Base-by-base conservation (phyloP, 139 green algal genomes). In the Raphidocelis subcapitata region DNA sequence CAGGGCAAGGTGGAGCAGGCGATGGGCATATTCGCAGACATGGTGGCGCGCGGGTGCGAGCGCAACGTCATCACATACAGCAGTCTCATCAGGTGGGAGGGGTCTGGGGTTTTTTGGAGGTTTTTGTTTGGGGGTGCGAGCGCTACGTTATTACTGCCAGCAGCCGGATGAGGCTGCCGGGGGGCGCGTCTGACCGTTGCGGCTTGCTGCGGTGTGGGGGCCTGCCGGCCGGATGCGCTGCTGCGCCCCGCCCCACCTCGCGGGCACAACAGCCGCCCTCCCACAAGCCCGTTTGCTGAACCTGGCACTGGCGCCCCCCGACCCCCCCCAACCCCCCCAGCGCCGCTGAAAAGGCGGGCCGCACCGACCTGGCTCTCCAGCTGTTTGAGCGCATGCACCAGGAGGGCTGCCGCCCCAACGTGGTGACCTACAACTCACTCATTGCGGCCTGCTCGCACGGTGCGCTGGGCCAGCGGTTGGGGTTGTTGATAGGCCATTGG, bases 341-440 rank as follows among this genome's bases (percentile, higher is more conserved):
- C 16, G 84, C 86, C 15, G 86, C 79, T 54, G 84, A 91, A 65
- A 85, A 85, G 76, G 79, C 75, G 24, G 88, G 90, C 10, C 85
- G 84, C 47, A 87, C 79, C 75, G 82, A 93, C 54, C 74, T 93
- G 33, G 88, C 91, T n/a, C 51, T 93, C 62, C 82, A 91, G 66
- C 75, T 94, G 57, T 89, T 93, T 73, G 65, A 76, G 14, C 72
- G 65, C 54, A 87, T 91, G 85, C 80, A 87, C 49, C 76, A 79
- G 46, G 85, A 92, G 78, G 82, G 84, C 59, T 93, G 86, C 84
- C 84, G 83, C 46, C 90, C 92, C 51, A 96, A 95, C 63, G 85
- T 92, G 15, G 92, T 95, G 3, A 96, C 91, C 28, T 96, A 89
- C 86, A 97, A 96, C 87, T 88, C 84, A 5, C 85, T 97, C 65